A percentile compares a stretch with the other conserved stretches of the same genome.
Conservation (phyloP, 2,329 filamentous ascomycete species). For the Hypoxylon sp. region DNA sequence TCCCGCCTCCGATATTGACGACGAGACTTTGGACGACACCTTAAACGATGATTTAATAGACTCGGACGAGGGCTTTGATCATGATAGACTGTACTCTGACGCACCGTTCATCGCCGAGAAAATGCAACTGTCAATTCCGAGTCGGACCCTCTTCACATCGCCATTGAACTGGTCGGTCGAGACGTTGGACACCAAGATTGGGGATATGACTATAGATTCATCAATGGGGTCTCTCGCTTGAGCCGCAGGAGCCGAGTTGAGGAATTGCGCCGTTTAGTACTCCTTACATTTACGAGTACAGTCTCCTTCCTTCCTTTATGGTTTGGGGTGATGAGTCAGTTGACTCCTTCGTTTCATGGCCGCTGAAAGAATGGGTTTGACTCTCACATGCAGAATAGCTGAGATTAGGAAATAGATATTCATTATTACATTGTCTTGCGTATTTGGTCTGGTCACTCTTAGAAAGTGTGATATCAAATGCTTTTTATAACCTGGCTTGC, state of each 20-base stretch:
- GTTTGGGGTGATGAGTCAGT: constrained; percentile 8
- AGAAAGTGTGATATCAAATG: background rate
- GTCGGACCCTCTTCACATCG: background rate
- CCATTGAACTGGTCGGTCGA: constrained; percentile 10
- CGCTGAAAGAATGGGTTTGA: background rate
- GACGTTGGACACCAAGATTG: constrained; percentile 26
- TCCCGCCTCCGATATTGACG: background rate
- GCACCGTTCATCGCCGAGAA: background rate
- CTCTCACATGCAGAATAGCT: constrained; percentile 13
- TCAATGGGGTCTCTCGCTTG: constrained; percentile 36
- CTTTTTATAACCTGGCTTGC: no score
- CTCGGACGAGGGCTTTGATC: constrained; percentile 3
- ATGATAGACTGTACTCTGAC: constrained; percentile 4
- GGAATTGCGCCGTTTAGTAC: background rate
- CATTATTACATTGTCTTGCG: no score
- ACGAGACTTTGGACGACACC: background rate
- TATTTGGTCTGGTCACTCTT: background rate
- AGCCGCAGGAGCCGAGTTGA: background rate
- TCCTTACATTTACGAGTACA: background rate
- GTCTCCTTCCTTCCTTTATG: background rate
- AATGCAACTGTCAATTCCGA: background rate
- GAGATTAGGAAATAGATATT: constrained; percentile 18
- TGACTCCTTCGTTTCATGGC: constrained; percentile 20
- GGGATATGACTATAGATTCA: constrained; percentile 38
- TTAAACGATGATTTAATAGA: background rate